Conservation (phyloP, 2,329 filamentous ascomycete species). For the Beauveria brongniartii region DNA sequence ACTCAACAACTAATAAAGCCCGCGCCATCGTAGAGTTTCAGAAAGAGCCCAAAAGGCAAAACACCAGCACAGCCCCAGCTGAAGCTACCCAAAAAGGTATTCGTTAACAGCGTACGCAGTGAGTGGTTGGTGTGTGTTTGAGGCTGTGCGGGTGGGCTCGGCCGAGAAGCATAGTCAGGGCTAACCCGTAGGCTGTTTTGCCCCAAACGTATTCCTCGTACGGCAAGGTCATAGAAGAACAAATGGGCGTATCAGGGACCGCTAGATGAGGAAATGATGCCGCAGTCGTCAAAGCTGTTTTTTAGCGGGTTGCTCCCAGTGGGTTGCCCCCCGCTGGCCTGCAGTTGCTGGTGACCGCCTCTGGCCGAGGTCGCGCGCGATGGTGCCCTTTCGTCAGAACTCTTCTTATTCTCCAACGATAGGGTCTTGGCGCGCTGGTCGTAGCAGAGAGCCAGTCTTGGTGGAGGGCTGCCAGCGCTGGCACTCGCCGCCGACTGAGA, state of each 20-base stretch:
- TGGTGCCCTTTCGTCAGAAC: not conserved
- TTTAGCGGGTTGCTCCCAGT: not conserved
- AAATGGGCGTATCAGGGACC: too few relatives aligned
- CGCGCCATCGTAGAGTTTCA: not conserved
- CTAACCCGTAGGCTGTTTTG: constrained; percentile 7
- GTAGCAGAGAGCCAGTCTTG: too few relatives aligned
- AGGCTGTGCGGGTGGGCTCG: constrained; percentile 9
- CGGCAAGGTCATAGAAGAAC: not conserved
- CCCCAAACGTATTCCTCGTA: not conserved
- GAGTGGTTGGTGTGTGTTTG: not conserved
- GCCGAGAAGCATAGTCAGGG: constrained; percentile 3
- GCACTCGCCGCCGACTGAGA: constrained; percentile 5
- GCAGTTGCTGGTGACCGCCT: not conserved
- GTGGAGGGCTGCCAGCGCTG: not conserved
- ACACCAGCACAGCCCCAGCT: not conserved
- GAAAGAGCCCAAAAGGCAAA: not conserved
- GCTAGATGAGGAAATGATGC: not conserved
- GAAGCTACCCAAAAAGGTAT: not conserved
- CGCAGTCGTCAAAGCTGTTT: not conserved
- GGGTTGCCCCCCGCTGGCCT: not conserved
- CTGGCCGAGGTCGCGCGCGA: not conserved
- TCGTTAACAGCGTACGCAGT: not conserved
- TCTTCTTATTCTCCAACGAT: not conserved
- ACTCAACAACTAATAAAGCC: too few relatives aligned
- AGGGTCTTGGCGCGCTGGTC: too few relatives aligned